Percentiles rank a stretch among this genome's conserved stretches.
These are phyloP conservation scores for Amaranthus cruentus DNA, from an alignment of 148 eudicot genomes.

Conservation along the genomic window DNA sequence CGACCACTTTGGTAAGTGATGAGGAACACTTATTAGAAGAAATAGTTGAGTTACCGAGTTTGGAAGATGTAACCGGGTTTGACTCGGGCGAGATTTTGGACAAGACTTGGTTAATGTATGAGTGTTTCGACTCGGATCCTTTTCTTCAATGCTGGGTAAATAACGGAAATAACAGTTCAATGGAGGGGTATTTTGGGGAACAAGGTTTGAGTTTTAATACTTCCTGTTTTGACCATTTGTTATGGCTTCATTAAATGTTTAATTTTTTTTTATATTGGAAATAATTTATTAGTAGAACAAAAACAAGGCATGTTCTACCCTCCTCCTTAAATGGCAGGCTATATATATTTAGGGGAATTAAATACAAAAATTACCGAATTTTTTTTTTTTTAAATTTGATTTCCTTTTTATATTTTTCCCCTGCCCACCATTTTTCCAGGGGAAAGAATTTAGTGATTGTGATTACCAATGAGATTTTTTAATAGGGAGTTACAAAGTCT, in stretches of 20 bases:
- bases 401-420: background rate
- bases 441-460: background rate
- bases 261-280: background rate
- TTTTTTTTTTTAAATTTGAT: background rate
- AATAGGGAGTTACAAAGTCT: conserved; percentile 13
- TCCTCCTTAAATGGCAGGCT: conserved; percentile 3
- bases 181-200: conserved; percentile 25
- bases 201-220: conserved; percentile 20
- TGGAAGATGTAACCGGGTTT: conserved; percentile 33
- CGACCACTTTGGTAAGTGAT: background rate
- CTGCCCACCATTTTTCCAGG: conserved; percentile 9
- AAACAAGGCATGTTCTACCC: background rate
- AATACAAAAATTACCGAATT: background rate
- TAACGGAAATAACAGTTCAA: conserved; percentile 12
- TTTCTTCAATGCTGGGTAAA: conserved; percentile 20
- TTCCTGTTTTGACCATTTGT: conserved; percentile 13
- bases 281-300: background rate
- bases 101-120: conserved; percentile 34
- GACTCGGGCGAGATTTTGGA: conserved; percentile 40
- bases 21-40: conserved; percentile 42
- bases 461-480: conserved; percentile 8
- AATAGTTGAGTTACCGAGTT: conserved; percentile 58
- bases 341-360: conserved; percentile 8
- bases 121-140: conserved; percentile 23
- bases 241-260: conserved; percentile 25